Percentiles rank a stretch among this genome's conserved stretches.
These are phyloP conservation scores for Dactylellina cionopaga DNA, from an alignment of 2,329 filamentous ascomycete genomes.

Conservation along the genomic window DNA sequence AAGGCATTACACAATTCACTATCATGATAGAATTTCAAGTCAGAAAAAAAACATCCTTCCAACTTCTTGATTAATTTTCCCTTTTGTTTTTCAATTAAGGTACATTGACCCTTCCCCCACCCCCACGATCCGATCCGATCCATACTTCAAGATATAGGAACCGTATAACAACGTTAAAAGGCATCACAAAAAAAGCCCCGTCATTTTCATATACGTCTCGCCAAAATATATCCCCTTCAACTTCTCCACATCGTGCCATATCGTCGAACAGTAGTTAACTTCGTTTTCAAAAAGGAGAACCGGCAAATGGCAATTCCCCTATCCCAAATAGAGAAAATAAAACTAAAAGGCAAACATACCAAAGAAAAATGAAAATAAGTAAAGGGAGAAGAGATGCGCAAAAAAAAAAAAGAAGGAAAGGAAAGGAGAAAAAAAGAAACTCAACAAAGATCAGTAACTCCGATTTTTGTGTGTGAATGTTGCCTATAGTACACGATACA, in stretches of 20 bases:
- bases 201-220: not conserved
- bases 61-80: too few species aligned
- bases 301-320: slow-evolving; percentile 18
- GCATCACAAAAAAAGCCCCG: not conserved
- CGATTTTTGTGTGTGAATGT: slow-evolving; percentile 50
- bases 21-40: too few species aligned
- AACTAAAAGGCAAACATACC: slow-evolving; percentile 18
- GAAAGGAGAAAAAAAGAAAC: slow-evolving; percentile 17
- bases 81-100: too few species aligned
- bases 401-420: slow-evolving; percentile 3
- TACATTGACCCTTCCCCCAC: not conserved
- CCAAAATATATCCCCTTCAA: too few species aligned
- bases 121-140: not conserved
- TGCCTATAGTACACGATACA: slow-evolving; percentile 47
- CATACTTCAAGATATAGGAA: too few species aligned
- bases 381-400: not conserved
- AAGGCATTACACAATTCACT: not conserved
- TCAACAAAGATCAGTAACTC: slow-evolving; percentile 51
- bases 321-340: slow-evolving; percentile 7
- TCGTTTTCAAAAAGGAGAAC: slow-evolving; percentile 6
- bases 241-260: not conserved
- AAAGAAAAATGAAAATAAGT: slow-evolving; percentile 16
- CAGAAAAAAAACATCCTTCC: too few species aligned
- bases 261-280: not conserved
- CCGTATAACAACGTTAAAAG: not conserved